Evolutionary conservation across 2,329 filamentous ascomycete genomes (phyloP).

Genomic region (Cladosporium phlei): DNA sequence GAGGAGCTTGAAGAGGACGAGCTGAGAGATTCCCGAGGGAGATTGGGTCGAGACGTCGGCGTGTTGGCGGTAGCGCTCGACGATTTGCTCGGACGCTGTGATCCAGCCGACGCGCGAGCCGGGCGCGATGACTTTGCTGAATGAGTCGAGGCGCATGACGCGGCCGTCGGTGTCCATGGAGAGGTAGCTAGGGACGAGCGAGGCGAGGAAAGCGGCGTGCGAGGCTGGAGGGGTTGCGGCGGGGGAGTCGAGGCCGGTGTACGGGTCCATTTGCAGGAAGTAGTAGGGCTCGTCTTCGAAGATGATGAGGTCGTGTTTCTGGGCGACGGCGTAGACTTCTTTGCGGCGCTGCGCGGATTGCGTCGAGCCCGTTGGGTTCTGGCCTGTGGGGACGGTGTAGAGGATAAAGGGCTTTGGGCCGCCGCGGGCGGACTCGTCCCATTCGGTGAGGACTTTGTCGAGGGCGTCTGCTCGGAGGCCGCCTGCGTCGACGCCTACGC

Average conservation of each 20-base stretch:
- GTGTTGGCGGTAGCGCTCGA: conserved; percentile 77
- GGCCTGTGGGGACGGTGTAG: conserved; percentile 73
- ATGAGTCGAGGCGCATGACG: conserved; percentile 85
- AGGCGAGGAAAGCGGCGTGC: conserved; percentile 68
- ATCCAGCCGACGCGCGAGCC: conserved; percentile 90
- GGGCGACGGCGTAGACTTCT: conserved; percentile 70
- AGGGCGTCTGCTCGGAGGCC: conserved; percentile 60
- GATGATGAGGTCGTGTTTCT: conserved; percentile 81
- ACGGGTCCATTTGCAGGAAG: conserved; percentile 82
- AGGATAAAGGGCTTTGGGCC: conserved; percentile 62
- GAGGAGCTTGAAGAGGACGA: conserved; percentile 79
- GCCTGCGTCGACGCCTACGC: conserved; percentile 61
- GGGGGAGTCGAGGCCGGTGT: conserved; percentile 52
- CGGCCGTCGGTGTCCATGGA: conserved; percentile 78
- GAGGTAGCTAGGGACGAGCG: conserved; percentile 74
- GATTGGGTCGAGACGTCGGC: conserved; percentile 81
- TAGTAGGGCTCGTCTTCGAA: conserved; percentile 94
- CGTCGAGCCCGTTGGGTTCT: conserved; percentile 87
- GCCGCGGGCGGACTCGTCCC: conserved; percentile 55
- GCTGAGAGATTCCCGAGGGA: conserved; percentile 77
- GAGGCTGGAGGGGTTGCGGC: conserved; percentile 53
- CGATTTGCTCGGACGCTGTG: conserved; percentile 76
- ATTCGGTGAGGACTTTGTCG: conserved; percentile 59
- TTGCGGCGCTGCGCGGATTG: conserved; percentile 63
- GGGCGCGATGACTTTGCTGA: conserved; percentile 87